phyloP scores from a whole-genome alignment of 768 basidiomycete genomes.

The Cantharellus anzutake region DNA sequence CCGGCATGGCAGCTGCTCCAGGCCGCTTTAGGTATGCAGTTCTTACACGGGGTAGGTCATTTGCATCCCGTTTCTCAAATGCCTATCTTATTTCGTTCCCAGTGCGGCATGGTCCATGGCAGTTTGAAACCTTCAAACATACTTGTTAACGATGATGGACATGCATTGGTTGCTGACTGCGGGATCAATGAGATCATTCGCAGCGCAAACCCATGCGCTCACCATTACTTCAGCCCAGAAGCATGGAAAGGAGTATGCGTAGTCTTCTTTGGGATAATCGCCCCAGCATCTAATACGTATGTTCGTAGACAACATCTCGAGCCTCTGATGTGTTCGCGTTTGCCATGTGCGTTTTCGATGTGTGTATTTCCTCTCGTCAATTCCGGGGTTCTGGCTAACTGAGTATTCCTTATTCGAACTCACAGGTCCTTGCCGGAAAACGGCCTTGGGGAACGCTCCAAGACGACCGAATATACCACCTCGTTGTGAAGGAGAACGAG shows the following conservation, averaged over 20 bases:
- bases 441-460: slow-evolving; percentile 4
- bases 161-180: slow-evolving; percentile 4
- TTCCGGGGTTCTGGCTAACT: neutral
- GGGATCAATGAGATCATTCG: slow-evolving; percentile 2
- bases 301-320: neutral
- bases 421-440: neutral
- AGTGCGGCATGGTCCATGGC: slow-evolving; percentile 5
- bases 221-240: slow-evolving; percentile 7
- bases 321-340: neutral
- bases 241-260: slow-evolving; percentile 7
- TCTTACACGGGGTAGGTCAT: slow-evolving; percentile 2
- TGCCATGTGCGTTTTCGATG: neutral
- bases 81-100: neutral
- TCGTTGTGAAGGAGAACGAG: slow-evolving; percentile 5
- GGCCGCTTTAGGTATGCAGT: slow-evolving; percentile 3
- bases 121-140: slow-evolving; percentile 5
- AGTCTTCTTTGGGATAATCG: neutral
- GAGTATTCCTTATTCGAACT: neutral
- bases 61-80: neutral
- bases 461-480: slow-evolving; percentile 3
- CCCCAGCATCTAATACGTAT: neutral
- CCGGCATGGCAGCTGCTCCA: neutral
- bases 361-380: neutral
- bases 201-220: neutral
- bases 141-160: slow-evolving; percentile 2